Evolutionary conservation across 345 rosid genomes (phyloP).

Genomic region (Moricandia moricandioides): DNA sequence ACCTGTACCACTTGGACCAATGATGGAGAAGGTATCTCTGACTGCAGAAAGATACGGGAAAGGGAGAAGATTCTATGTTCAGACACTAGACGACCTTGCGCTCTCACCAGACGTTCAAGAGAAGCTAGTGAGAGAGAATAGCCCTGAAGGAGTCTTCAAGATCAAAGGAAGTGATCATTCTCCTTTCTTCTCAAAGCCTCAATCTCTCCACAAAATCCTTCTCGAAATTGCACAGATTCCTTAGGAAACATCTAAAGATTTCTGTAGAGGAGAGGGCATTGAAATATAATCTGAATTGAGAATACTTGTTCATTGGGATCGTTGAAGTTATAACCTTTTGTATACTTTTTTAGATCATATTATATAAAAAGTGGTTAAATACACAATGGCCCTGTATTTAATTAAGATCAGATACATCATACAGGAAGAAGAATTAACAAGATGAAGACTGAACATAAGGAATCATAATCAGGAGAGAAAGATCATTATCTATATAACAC

Average conservation of each 20-base stretch:
- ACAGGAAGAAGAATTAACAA: conserved; percentile 22
- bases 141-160: conserved; percentile 92
- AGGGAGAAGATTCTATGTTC: conserved; percentile 73
- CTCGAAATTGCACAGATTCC: conserved; percentile 82
- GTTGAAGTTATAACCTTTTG: background rate
- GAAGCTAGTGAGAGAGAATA: conserved; percentile 77
- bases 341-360: conserved; percentile 7
- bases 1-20: conserved; percentile 81
- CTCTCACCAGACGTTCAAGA: conserved; percentile 95
- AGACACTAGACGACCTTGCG: conserved; percentile 85
- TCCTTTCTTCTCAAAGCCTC: conserved; percentile 96
- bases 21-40: conserved; percentile 76
- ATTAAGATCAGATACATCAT: conserved; percentile 29
- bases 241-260: conserved; percentile 23
- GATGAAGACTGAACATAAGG: background rate
- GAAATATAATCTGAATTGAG: conserved; percentile 4
- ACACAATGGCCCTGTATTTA: conserved; percentile 30
- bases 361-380: conserved; percentile 22
- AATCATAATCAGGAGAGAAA: background rate
- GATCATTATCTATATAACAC: background rate
- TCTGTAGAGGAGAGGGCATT: background rate
- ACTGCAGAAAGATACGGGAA: conserved; percentile 65
- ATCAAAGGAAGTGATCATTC: conserved; percentile 97
- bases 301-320: conserved; percentile 10
- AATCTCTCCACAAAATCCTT: conserved; percentile 87